Conservation (phyloP, 73 alveolate species). For the Loxodes magnus region DNA sequence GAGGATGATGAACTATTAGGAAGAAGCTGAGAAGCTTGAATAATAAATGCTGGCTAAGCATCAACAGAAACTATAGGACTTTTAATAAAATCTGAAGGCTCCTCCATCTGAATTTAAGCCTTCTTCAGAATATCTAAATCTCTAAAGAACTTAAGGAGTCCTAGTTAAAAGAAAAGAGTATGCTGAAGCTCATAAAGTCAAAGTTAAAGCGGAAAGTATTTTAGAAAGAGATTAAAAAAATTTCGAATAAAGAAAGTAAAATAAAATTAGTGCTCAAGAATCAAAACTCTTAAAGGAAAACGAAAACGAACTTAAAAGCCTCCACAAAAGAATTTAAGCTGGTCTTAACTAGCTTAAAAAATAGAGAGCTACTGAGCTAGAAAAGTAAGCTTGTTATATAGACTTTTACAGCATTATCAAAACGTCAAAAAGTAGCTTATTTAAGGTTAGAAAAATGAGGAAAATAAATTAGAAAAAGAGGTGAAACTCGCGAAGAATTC, state of each 20-base stretch:
- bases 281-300: no score
- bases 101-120: no score
- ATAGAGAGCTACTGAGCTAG: slow-evolving; percentile 39
- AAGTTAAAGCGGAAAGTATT: slow-evolving; percentile 21
- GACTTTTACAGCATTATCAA: slow-evolving; percentile 46
- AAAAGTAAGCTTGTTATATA: no score
- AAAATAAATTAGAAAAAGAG: no score
- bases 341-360: slow-evolving; percentile 30
- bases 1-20: no score
- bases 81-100: no score
- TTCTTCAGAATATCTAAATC: slow-evolving; percentile 38
- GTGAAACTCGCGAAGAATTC: no score
- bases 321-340: slow-evolving; percentile 38
- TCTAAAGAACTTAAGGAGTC: slow-evolving; percentile 24
- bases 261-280: no score
- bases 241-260: slow-evolving; percentile 14
- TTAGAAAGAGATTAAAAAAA: slow-evolving; percentile 41
- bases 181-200: slow-evolving; percentile 47
- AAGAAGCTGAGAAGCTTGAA: no score
- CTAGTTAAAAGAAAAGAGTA: slow-evolving; percentile 36
- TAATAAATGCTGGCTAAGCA: no score
- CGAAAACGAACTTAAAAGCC: slow-evolving; percentile 40
- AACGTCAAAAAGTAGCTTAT: slow-evolving; percentile 59
- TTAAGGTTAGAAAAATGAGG: no score
- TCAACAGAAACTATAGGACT: no score